Conservation (phyloP, 805 yeast genomes). For the Kockiozyma suomiensis region DNA sequence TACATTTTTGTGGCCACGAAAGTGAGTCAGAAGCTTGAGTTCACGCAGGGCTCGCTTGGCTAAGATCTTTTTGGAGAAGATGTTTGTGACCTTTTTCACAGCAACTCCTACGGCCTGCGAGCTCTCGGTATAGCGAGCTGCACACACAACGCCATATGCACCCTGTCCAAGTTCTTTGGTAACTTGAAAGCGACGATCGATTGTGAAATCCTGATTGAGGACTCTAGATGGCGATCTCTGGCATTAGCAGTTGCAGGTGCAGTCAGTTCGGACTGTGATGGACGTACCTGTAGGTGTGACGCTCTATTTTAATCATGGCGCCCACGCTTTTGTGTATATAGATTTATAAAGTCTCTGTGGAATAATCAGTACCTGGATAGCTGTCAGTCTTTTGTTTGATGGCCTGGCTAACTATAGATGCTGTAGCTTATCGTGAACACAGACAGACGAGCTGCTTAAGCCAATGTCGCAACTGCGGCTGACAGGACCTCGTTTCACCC, state of each 20-base stretch:
- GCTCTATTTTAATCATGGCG: conserved; percentile 29
- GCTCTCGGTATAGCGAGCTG: conserved; percentile 66
- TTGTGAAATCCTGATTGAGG: conserved; percentile 87
- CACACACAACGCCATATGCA: conserved; percentile 95
- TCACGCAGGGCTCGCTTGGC: conserved; percentile 93
- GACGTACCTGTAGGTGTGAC: conserved; percentile 31
- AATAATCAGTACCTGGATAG: too few species aligned
- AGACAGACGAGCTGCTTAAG: too few species aligned
- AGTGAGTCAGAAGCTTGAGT: conserved; percentile 83
- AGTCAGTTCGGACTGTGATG: background rate
- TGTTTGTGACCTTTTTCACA: conserved; percentile 92
- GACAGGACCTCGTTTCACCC: too few species aligned
- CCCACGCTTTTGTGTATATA: background rate
- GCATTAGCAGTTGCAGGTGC: too few species aligned
- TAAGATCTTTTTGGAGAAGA: conserved; percentile 84
- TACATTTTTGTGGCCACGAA: conserved; percentile 83
- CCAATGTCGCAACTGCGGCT: too few species aligned
- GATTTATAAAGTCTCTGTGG: background rate
- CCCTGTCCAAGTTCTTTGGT: conserved; percentile 96
- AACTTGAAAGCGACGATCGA: conserved; percentile 84
- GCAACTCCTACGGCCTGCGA: conserved; percentile 62
- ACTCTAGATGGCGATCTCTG: conserved; percentile 50
- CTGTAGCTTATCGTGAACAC: too few species aligned
- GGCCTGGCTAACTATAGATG: too few species aligned
- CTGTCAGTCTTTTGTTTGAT: too few species aligned